Evolutionary conservation across 2,329 filamentous ascomycete species (phyloP), one percentile per base, ranked within the genome.

Genomic region (Scedosporium boydii): DNA sequence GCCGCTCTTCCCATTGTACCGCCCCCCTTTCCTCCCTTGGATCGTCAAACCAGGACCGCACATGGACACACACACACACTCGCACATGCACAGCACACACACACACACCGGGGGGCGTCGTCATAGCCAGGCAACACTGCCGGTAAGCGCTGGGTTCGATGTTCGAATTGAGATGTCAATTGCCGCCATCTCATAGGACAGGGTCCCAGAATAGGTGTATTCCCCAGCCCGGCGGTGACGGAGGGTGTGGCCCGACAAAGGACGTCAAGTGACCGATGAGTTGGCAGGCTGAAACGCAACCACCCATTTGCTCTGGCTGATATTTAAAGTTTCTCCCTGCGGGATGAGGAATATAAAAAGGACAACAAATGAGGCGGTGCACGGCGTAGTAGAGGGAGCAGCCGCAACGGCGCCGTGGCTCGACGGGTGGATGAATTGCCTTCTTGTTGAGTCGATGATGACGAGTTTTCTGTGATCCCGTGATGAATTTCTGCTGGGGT

Each of bases 211-310:
- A 55, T 55, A 23, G 51, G 34, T 38, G 12, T 12, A 12, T 38
- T 6, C 18, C 51, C 51, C 12, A 23, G 18, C 51, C 21, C 21
- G 29, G 29, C 18, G 21, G 51, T 55, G 18, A 23, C 51, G 51
- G 23, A 55, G 51, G 51, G 51, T 23, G 12, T 23, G 21, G 12
- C 51, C n/a, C 12, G 9, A 18, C 18, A 27, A 26, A 10, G 23
- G 23, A 14, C 51, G 23, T 55, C 51, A 55, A 18, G 18, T 55
- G 51, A 55, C 51, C 23, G 51, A 27, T 55, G 51, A 55, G 51
- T 29, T 55, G 51, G 51, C 51, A 55, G 51, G 18, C 51, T 55
- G 51, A 55, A 55, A 55, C 51, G 51, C 51, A 55, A 55, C 51
- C 51, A 55, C 51, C 21, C 18, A 29, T 55, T 55, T 55, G 12